Base-by-base conservation (phyloP, 23 red algal genomes). In the Gracilaria vermiculophylla region DNA sequence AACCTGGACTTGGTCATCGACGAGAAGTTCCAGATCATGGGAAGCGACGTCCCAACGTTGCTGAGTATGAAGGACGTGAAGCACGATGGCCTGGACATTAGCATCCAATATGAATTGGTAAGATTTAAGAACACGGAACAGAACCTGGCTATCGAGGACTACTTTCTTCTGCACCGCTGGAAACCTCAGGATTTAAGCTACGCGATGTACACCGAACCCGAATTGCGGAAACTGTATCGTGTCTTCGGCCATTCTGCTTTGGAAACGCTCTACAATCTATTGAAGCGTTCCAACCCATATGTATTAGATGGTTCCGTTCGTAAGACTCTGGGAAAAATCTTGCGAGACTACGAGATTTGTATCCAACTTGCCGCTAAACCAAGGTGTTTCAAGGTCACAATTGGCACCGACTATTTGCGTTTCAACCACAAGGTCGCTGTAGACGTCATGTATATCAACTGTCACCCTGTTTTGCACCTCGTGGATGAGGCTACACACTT, bases 401-500 rank as follows among this genome's bases (percentile, higher is more conserved):
- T 85, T 52, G 81, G 81, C 13, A 71, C 81, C 3, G 61, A 85
- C 0, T 36, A 53, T 0, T 20, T 31, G 40, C 23, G 43, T 14
- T 85, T 57, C 31, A 85, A 85, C n/a, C 57, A 85, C 64, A 48
- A 25, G 21, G 61, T 85, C 5, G 40, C 58, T 3, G 37, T 85
- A 23, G 62, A 72, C 33, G 31, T 72, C 10, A 0, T 69, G 58
- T 53, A 54, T 37, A 69, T 85, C 41, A 39, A 85, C 17, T 12
- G 39, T 7, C 7, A 53, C 14, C 43, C 42, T n/a, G 29, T 85
- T 47, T 8, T 85, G 4, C 39, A 69, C 64, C 21, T 28, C 5
- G 81, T 85, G 11, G 58, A 50, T 53, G 81, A 85, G 43, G 81
- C 61, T 0, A 69, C 81, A 29, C 81, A 85, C 51, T 85, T 33